Percentiles rank a stretch among this genome's conserved stretches.
Conservation (phyloP, 2,329 filamentous ascomycete species). For the Venturia effusa region DNA sequence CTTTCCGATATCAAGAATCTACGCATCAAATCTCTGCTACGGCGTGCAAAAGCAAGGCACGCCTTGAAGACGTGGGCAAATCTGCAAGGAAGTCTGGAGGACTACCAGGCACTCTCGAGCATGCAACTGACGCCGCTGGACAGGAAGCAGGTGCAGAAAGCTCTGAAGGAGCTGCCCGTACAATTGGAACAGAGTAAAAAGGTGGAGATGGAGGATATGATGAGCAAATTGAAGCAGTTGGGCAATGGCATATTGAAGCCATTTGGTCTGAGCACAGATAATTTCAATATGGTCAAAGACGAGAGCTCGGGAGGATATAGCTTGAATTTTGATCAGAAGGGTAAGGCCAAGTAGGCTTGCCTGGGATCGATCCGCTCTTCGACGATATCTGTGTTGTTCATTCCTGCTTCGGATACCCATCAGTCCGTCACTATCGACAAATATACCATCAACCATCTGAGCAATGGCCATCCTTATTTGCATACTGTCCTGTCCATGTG, state of each 20-base stretch:
- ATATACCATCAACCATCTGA: too few species aligned
- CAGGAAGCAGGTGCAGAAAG: constrained; percentile 52
- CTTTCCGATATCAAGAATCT: constrained; percentile 62
- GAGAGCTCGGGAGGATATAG: constrained; percentile 84
- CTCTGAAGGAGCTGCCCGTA: constrained; percentile 55
- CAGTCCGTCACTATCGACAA: too few species aligned
- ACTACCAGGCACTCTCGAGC: constrained; percentile 59
- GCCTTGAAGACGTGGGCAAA: constrained; percentile 69
- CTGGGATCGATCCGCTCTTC: not conserved
- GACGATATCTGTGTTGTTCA: not conserved
- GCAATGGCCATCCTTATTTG: too few species aligned
- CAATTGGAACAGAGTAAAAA: constrained; percentile 70
- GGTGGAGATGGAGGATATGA: constrained; percentile 89
- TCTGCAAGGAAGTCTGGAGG: constrained; percentile 61
- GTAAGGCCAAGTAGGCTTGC: not conserved
- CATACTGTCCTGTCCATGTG: too few species aligned
- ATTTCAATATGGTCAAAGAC: constrained; percentile 90
- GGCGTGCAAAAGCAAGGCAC: constrained; percentile 62
- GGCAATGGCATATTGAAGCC: constrained; percentile 88
- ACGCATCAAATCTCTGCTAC: constrained; percentile 70
- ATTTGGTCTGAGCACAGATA: constrained; percentile 87
- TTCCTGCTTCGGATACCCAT: too few species aligned
- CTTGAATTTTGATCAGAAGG: constrained; percentile 64
- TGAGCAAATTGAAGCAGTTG: constrained; percentile 86
- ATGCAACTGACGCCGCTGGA: constrained; percentile 58